Percentiles rank a stretch among this genome's conserved stretches.
Evolutionary conservation across 1,284 basidiomycete genomes (phyloP).

Genomic region (Volvariella surrecta): DNA sequence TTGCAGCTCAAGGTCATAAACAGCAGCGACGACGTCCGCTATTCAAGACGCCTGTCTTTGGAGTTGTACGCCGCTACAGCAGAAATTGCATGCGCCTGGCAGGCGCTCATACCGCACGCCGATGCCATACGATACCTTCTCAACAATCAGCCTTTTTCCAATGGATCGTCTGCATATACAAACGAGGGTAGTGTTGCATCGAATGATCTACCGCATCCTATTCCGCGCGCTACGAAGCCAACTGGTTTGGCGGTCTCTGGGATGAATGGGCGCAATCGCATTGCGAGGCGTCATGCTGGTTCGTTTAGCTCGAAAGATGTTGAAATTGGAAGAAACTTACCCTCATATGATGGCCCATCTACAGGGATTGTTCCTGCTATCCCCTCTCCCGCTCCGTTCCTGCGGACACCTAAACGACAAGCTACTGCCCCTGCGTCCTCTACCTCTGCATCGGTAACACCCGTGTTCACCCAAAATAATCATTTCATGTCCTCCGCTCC

Average conservation of each 20-base stretch:
- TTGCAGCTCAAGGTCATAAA: conserved; percentile 77
- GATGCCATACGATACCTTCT: conserved; percentile 65
- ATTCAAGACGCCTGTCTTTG: conserved; percentile 81
- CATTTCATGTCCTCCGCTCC: conserved; percentile 8
- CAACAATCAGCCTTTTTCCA: conserved; percentile 26
- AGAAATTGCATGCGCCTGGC: conserved; percentile 87
- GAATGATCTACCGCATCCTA: conserved; percentile 15
- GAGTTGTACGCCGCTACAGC: conserved; percentile 87
- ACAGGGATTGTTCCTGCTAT: conserved; percentile 23
- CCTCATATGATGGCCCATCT: conserved; percentile 47
- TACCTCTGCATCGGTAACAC: not conserved
- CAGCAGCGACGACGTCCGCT: conserved; percentile 77
- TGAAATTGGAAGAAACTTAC: conserved; percentile 76
- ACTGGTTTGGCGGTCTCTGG: conserved; percentile 7
- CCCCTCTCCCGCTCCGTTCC: conserved; percentile 29
- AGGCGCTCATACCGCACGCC: conserved; percentile 66
- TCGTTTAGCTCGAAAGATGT: conserved; percentile 92
- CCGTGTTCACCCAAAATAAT: not conserved
- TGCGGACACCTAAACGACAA: conserved; percentile 41
- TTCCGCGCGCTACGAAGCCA: conserved; percentile 15
- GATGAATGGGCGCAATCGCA: conserved; percentile 33
- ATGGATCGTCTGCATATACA: conserved; percentile 10
- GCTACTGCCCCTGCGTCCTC: conserved; percentile 21
- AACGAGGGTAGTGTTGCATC: conserved; percentile 5
- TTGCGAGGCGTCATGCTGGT: conserved; percentile 79